Conservation (phyloP, 805 yeast species). For the Candida adriatica region DNA sequence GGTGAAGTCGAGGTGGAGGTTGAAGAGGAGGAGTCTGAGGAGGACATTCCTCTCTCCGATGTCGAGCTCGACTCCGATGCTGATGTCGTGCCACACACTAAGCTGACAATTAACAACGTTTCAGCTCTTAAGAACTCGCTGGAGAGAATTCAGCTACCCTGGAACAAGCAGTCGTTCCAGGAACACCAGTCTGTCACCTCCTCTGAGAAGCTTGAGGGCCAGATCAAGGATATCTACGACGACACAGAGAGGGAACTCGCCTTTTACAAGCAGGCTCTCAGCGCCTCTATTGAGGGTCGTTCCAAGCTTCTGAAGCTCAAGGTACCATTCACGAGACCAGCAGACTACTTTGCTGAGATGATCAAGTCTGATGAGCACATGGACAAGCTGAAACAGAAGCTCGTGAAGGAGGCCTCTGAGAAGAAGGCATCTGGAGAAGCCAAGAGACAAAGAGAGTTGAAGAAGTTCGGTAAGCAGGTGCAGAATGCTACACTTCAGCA, state of each 20-base stretch:
- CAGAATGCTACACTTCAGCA: constrained; percentile 90
- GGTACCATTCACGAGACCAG: constrained; percentile 78
- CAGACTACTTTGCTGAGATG: constrained; percentile 98
- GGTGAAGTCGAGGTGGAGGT: constrained; percentile 47
- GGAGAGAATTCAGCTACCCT: constrained; percentile 55
- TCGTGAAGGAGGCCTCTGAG: constrained; percentile 64
- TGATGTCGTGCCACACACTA: constrained; percentile 88
- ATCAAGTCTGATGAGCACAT: constrained; percentile 96
- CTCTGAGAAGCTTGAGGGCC: constrained; percentile 49
- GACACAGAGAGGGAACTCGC: constrained; percentile 95
- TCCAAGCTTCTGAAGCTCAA: constrained; percentile 56
- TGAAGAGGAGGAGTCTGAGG: constrained; percentile 62
- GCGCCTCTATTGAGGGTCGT: constrained; percentile 73
- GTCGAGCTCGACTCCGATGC: constrained; percentile 93
- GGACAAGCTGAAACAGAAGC: constrained; percentile 83
- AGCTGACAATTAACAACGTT: constrained; percentile 78
- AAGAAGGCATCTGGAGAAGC: constrained; percentile 89
- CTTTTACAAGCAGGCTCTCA: constrained; percentile 89
- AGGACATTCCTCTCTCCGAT: constrained; percentile 82
- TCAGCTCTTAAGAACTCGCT: constrained; percentile 74
- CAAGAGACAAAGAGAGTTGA: constrained; percentile 66
- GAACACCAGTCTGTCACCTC: constrained; percentile 79
- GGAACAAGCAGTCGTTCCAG: constrained; percentile 60
- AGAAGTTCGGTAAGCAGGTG: constrained; percentile 96
- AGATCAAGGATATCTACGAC: constrained; percentile 82